These are phyloP conservation scores for Aegilops longissima DNA, from an alignment of 176 grass and related monocot genomes.

Conservation along the genomic window DNA sequence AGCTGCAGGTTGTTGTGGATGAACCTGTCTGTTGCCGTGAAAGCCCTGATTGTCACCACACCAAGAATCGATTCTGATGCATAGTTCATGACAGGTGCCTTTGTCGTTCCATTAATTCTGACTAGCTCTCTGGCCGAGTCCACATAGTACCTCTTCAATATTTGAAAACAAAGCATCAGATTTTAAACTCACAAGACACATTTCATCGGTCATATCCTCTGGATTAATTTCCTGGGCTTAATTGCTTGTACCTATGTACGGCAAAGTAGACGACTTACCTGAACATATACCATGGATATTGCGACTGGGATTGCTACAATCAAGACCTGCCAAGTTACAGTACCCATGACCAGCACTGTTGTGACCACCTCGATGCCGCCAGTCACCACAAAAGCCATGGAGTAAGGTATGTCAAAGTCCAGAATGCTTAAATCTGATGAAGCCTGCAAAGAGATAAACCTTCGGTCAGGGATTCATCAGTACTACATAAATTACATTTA, in stretches of 20 bases:
- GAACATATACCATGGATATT: constrained; percentile 59
- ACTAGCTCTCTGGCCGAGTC: constrained; percentile 86
- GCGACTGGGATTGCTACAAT: constrained; percentile 74
- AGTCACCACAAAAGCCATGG: constrained; percentile 58
- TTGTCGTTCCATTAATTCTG: constrained; percentile 94
- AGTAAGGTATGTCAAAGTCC: constrained; percentile 97
- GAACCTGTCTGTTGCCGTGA: constrained; percentile 61
- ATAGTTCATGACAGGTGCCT: constrained; percentile 91
- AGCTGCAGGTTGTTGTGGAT: constrained; percentile 61
- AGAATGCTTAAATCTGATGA: constrained; percentile 96
- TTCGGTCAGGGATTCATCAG: background rate
- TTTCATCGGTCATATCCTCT: background rate
- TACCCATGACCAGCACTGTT: constrained; percentile 54
- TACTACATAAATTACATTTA: background rate
- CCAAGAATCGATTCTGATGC: constrained; percentile 79
- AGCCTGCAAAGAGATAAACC: constrained; percentile 47
- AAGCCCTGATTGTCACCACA: constrained; percentile 75
- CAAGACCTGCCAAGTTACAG: constrained; percentile 86
- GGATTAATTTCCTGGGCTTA: background rate
- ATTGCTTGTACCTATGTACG: constrained; percentile 6
- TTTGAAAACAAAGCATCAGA: constrained; percentile 22
- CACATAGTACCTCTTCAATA: constrained; percentile 73
- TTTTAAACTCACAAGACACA: background rate
- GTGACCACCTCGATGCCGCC: constrained; percentile 44
- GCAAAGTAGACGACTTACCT: constrained; percentile 46